Percentiles rank a stretch among this genome's conserved stretches.
These are phyloP conservation scores for Malbranchea zuffiana DNA, from an alignment of 2,329 filamentous ascomycete genomes.

Conservation along the genomic window DNA sequence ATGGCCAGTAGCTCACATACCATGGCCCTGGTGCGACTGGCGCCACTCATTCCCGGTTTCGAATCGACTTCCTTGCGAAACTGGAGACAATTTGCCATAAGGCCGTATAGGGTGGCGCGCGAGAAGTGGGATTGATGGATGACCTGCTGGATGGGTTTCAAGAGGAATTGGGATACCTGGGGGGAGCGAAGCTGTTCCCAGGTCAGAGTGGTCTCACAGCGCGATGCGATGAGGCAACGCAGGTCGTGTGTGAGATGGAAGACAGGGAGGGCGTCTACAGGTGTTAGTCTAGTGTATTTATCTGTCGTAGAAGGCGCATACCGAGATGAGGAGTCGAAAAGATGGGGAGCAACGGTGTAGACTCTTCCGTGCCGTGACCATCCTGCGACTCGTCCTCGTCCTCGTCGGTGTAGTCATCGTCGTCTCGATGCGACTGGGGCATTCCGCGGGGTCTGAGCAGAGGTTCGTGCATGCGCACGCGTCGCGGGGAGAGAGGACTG, in stretches of 20 bases:
- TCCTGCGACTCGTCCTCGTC: slow-evolving; percentile 32
- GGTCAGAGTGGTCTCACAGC: slow-evolving; percentile 81
- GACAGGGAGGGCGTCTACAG: slow-evolving; percentile 67
- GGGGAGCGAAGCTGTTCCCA: slow-evolving; percentile 96
- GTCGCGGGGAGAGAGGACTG: background rate
- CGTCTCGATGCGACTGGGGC: background rate
- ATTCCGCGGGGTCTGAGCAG: background rate
- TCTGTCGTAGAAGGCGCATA: slow-evolving; percentile 27
- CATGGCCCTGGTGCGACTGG: slow-evolving; percentile 71
- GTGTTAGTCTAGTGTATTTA: background rate
- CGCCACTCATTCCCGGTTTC: slow-evolving; percentile 73
- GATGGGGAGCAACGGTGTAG: slow-evolving; percentile 55
- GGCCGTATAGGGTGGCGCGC: slow-evolving; percentile 72
- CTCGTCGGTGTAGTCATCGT: slow-evolving; percentile 23
- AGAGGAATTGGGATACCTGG: slow-evolving; percentile 86
- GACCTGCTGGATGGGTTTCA: slow-evolving; percentile 90
- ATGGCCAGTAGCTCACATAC: slow-evolving; percentile 86
- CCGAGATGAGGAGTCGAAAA: slow-evolving; percentile 71
- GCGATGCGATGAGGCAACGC: slow-evolving; percentile 67
- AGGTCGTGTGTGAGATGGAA: slow-evolving; percentile 88
- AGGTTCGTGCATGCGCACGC: background rate
- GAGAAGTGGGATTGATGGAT: slow-evolving; percentile 76
- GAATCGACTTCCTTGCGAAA: slow-evolving; percentile 78
- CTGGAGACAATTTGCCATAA: slow-evolving; percentile 89
- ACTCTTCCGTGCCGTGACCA: slow-evolving; percentile 24